Evolutionary conservation across 495 filamentous ascomycete genomes (phyloP), one percentile per base, ranked within the genome.

Genomic region (Jackrogersella multiformis): DNA sequence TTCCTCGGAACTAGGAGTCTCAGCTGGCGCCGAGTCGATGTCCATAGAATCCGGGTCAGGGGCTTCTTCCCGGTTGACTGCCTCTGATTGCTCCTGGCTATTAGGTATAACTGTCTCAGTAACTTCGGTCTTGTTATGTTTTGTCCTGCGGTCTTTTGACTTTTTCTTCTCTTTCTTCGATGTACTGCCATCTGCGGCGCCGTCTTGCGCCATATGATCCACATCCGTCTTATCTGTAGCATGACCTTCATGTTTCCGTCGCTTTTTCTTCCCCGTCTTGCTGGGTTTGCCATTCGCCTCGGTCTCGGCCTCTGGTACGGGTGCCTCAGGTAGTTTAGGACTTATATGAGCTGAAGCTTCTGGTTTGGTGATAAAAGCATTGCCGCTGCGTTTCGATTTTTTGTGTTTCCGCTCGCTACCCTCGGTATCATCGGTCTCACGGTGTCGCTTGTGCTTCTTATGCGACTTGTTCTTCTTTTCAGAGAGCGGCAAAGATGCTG

Each of bases 361-460:
- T 21, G 23, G n/a, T 16, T 44, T 41, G 32, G 46, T 21, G 5
- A 30, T 20, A 7, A 61, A 35, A 6, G 26, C 45, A 57, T 52
- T 44, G n/a, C 41, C 38, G 56, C 68, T 71, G 57, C 73, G 76
- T 60, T 78, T 83, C 13, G 73, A 73, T 54, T 76, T 76, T 61
- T 82, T 83, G 41, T 73, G 68, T 46, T 77, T 79, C 24, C 78
- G 78, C 39, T 77, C 75, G 41, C 71, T 68, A 23, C 70, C 74
- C 30, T 77, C 74, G 12, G 46, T 41, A 41, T 49, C 62, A 3
- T 77, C 76, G 5, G 78, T 63, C n/a, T 82, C 80, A 8, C 75
- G 69, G 32, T 75, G 60, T 56, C 81, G 78, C 70, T 83, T 83
- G 38, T 64, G 61, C 60, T 81, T 81, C 64, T 76, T 77, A 42